Conservation (phyloP, 192 early-diverging fungal species). For the Coemansia sp. region DNA sequence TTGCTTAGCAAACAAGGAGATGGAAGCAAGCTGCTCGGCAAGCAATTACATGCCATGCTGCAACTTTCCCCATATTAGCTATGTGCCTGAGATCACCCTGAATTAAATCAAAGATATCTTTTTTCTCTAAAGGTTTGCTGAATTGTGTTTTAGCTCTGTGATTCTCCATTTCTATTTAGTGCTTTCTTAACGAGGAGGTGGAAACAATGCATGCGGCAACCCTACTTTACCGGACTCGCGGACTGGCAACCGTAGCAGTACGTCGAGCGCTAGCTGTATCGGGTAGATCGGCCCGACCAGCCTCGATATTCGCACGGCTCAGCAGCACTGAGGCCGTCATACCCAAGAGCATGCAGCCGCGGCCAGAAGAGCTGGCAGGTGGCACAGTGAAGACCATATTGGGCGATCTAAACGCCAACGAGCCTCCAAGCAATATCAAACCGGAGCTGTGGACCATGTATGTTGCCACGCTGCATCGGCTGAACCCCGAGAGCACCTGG, state of each 20-base stretch:
- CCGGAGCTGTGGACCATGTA: constrained; percentile 27
- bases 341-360: constrained; percentile 27
- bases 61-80: too few species aligned
- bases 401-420: constrained; percentile 10
- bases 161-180: constrained; percentile 1
- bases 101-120: constrained; percentile 2
- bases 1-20: background rate
- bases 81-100: too few species aligned
- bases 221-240: constrained; percentile 4
- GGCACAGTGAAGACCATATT: background rate
- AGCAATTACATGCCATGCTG: too few species aligned
- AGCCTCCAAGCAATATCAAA: constrained; percentile 17
- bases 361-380: constrained; percentile 1
- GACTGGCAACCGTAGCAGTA: background rate
- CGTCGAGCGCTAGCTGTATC: background rate
- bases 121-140: background rate
- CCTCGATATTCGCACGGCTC: constrained; percentile 2
- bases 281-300: too few species aligned
- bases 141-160: background rate
- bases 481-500: constrained; percentile 9
- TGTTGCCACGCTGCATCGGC: constrained; percentile 21
- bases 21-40: background rate
- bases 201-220: constrained; percentile 22
- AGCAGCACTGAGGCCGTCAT: constrained; percentile 16
- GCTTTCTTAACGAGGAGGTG: background rate